Evolutionary conservation across 345 rosid species (phyloP).

Genomic region (Camelina neglecta): DNA sequence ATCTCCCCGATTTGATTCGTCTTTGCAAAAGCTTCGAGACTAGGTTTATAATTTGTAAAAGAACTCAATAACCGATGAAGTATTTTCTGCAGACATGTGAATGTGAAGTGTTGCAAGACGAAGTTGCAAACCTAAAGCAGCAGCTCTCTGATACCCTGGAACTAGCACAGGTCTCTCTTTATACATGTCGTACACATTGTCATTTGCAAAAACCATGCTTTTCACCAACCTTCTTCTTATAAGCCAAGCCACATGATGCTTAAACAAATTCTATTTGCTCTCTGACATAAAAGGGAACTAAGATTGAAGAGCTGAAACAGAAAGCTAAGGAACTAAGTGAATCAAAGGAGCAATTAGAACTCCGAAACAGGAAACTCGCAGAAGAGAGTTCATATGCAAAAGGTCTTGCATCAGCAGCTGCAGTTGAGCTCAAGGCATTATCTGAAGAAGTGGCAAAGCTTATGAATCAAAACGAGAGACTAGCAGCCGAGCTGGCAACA

Average conservation of each 20-base stretch:
- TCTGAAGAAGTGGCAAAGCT: constrained; percentile 98
- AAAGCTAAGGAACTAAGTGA: constrained; percentile 61
- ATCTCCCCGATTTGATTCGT: background rate
- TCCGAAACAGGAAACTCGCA: constrained; percentile 76
- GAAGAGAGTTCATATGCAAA: constrained; percentile 98
- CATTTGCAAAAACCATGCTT: background rate
- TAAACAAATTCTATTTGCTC: constrained; percentile 20
- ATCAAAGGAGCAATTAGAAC: constrained; percentile 72
- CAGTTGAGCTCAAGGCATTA: constrained; percentile 99
- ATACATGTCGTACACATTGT: constrained; percentile 33
- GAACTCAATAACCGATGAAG: constrained; percentile 32
- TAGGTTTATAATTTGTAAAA: constrained; percentile 1
- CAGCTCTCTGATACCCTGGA: constrained; percentile 73
- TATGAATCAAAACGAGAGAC: constrained; percentile 86
- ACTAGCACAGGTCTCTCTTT: constrained; percentile 41
- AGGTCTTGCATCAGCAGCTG: constrained; percentile 99
- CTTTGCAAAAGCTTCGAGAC: constrained; percentile 2
- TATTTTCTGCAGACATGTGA: constrained; percentile 63
- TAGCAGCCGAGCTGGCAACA: constrained; percentile 70
- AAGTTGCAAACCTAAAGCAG: constrained; percentile 66
- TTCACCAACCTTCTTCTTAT: constrained; percentile 24
- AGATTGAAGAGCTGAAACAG: constrained; percentile 80
- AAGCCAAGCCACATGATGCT: constrained; percentile 18
- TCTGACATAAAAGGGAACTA: constrained; percentile 53
- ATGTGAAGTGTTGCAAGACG: constrained; percentile 74